Evolutionary conservation across 208 protist genomes (phyloP).

Genomic region (Acanthamoeba divionensis): DNA sequence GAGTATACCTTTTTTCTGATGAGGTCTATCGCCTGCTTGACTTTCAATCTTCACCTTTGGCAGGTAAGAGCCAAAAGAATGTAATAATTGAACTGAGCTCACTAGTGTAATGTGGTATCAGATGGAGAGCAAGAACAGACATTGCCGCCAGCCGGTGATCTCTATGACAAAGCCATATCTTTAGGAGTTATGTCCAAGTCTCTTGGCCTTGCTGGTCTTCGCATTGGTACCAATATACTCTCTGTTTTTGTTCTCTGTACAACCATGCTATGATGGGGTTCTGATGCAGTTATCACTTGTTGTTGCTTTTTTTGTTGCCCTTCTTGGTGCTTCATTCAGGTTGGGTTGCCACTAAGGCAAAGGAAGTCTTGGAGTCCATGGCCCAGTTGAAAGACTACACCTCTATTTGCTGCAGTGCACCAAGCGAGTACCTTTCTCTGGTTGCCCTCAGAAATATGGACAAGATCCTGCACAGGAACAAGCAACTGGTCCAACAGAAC

Average conservation of each 20-base stretch:
- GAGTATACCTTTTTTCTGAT: conserved; percentile 12
- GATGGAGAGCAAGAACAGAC: not conserved
- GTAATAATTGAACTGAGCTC: not conserved
- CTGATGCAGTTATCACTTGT: too few relatives aligned
- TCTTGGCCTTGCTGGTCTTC: not conserved
- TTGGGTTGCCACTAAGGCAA: not conserved
- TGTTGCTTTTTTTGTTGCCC: too few relatives aligned
- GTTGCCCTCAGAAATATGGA: not conserved
- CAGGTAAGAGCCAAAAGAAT: not conserved
- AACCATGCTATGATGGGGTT: not conserved
- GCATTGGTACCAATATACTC: not conserved
- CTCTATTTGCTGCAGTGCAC: not conserved
- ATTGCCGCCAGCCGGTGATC: not conserved
- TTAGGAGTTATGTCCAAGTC: not conserved
- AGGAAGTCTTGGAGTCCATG: not conserved
- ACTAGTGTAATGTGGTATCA: not conserved
- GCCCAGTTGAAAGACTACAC: conserved; percentile 29
- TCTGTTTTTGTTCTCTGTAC: not conserved
- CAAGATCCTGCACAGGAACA: not conserved
- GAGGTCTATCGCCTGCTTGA: not conserved
- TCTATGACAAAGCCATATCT: conserved; percentile 34
- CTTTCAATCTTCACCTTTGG: not conserved
- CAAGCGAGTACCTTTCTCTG: not conserved
- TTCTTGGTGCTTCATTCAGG: too few relatives aligned
- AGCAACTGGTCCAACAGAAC: not conserved